Evolutionary conservation across 345 rosid genomes (phyloP), one percentile per base, ranked within the genome.

Genomic region (Kandelia obovata): DNA sequence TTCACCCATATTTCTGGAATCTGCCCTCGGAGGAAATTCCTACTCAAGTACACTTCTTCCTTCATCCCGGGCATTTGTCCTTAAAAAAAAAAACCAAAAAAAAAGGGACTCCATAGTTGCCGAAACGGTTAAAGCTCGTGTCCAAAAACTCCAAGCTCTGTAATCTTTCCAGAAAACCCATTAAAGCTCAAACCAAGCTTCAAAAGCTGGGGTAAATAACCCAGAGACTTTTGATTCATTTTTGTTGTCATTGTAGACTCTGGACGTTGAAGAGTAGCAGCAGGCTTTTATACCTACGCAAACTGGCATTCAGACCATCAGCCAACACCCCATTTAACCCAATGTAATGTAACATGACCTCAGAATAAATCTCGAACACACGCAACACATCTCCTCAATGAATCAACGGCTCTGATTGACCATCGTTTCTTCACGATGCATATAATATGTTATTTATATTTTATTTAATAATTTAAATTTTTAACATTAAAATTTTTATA

Each of bases 1-100:
- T 75, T 83, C 60, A 62, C 81, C 96, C 92, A 85, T 53, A 85
- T 78, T 26, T 84, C 87, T 21, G 90, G 90, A 7, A 89, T 85
- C 27, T 57, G 59, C 31, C 92, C 92, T 58, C 86, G 87, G 3
- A 87, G 69, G 13, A 59, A 58, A 37, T 89, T 89, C 16, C 96
- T 90, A 70, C 92, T 89, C 82, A 85, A 69, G 65, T 79, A 55
- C 61, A 89, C 21, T 21, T 21, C 71, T 62, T 80, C 85, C 68
- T 53, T 82, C 69, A 87, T n/a, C n/a, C 72, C 65, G 1, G 79
- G 71, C 81, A 84, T 75, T 60, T 77, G 73, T 7, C 79, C 81
- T 8, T 21, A 21, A 21, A 21, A 21, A 21, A 21, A 21, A 21
- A 21, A 0, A 21, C 21, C 21, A 83, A 39, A 69, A 82, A 81